Evolutionary conservation across 2,329 filamentous ascomycete species (phyloP).

Genomic region (Penicillium sp.): DNA sequence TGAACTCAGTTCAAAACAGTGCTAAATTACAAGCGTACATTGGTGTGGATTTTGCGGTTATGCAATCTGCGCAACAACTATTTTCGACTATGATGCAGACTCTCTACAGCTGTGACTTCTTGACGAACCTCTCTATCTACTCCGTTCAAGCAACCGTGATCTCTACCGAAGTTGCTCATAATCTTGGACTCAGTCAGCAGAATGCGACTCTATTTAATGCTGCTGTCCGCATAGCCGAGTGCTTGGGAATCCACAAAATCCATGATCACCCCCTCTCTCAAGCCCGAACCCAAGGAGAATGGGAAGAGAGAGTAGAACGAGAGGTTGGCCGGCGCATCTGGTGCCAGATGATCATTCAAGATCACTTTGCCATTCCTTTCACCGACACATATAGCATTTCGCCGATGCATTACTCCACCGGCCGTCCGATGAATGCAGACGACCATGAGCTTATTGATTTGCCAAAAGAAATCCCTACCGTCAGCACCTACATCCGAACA

Average conservation of each 20-base stretch:
- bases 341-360: slow-evolving; percentile 38
- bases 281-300: slow-evolving; percentile 16
- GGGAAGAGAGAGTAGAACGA: slow-evolving; percentile 23
- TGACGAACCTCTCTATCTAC: slow-evolving; percentile 28
- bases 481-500: slow-evolving; percentile 26
- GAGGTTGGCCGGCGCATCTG: slow-evolving; percentile 36
- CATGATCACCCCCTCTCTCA: slow-evolving; percentile 11
- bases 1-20: slow-evolving; percentile 24
- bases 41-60: slow-evolving; percentile 15
- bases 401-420: slow-evolving; percentile 33
- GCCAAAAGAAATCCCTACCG: slow-evolving; percentile 17
- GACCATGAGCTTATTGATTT: slow-evolving; percentile 27
- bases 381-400: slow-evolving; percentile 37
- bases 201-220: slow-evolving; percentile 34
- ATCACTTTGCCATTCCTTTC: slow-evolving; percentile 35
- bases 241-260: slow-evolving; percentile 26
- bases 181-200: slow-evolving; percentile 34
- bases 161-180: slow-evolving; percentile 36
- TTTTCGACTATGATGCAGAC: slow-evolving; percentile 33
- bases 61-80: slow-evolving; percentile 24
- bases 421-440: slow-evolving; percentile 32
- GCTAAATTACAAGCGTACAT: slow-evolving; percentile 13
- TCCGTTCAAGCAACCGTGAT: slow-evolving; percentile 37
- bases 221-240: slow-evolving; percentile 35
- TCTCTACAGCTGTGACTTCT: slow-evolving; percentile 30